Evolutionary conservation across 192 early-diverging fungal genomes (phyloP).

Genomic region (Spinellus fusiger): DNA sequence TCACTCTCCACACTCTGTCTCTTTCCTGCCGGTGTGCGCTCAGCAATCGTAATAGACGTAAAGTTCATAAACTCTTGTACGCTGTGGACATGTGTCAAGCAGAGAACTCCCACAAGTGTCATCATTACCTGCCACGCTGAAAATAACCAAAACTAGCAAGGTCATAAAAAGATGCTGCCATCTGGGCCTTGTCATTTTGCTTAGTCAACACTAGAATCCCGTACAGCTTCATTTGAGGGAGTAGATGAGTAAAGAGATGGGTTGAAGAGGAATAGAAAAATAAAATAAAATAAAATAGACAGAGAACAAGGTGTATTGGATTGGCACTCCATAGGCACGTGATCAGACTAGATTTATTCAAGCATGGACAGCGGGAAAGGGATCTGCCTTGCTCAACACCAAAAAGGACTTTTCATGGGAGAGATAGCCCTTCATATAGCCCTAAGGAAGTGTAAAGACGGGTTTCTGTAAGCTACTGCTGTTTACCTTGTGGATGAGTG

Average conservation of each 20-base stretch:
- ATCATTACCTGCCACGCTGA: slow-evolving; percentile 67
- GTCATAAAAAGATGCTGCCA: slow-evolving; percentile 64
- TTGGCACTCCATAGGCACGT: too few relatives aligned
- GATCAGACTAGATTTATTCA: background rate
- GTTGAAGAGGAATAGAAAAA: too few relatives aligned
- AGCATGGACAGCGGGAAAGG: slow-evolving; percentile 60
- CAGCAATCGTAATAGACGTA: slow-evolving; percentile 75
- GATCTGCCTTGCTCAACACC: slow-evolving; percentile 69
- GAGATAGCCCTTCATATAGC: slow-evolving; percentile 83
- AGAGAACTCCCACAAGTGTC: background rate
- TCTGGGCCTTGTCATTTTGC: slow-evolving; percentile 36
- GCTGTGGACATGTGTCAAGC: slow-evolving; percentile 30
- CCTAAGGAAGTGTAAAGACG: slow-evolving; percentile 31
- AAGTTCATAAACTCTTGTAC: slow-evolving; percentile 87
- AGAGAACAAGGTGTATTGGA: too few relatives aligned
- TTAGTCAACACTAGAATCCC: slow-evolving; percentile 41
- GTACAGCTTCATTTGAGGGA: slow-evolving; percentile 45
- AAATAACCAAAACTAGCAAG: slow-evolving; percentile 81
- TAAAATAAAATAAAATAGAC: background rate
- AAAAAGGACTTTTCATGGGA: slow-evolving; percentile 70
- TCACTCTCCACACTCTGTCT: slow-evolving; percentile 77
- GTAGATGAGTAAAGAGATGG: background rate
- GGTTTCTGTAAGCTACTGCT: background rate
- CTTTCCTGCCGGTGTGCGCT: slow-evolving; percentile 74
- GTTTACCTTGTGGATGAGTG: slow-evolving; percentile 79